phyloP scores from a whole-genome alignment of 805 yeast genomes.

The Priceomyces haplophilus region DNA sequence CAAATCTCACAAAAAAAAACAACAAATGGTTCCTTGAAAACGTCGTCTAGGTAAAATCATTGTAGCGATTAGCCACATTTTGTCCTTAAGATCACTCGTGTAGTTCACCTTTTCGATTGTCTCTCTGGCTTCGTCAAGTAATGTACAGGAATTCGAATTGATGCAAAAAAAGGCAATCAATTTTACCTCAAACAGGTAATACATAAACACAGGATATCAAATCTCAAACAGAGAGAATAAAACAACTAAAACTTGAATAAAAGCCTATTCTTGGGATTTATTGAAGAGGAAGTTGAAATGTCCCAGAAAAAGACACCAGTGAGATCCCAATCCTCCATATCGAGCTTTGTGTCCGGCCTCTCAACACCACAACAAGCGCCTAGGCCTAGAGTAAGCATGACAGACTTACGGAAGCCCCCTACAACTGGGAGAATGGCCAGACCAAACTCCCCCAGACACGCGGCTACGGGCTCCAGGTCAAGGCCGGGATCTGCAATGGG shows the following conservation, averaged over 20 bases:
- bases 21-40: not conserved
- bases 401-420: conserved; percentile 29
- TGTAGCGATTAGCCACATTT: too few relatives aligned
- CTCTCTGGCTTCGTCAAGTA: not conserved
- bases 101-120: too few relatives aligned
- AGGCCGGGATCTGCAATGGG: conserved; percentile 38
- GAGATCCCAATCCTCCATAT: conserved; percentile 26
- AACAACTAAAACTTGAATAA: conserved; percentile 1
- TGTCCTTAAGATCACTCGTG: too few relatives aligned
- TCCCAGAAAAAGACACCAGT: conserved; percentile 23
- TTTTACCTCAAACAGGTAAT: conserved; percentile 8
- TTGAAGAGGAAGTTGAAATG: conserved; percentile 7
- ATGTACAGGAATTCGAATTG: not conserved
- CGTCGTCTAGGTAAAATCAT: too few relatives aligned
- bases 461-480: conserved; percentile 14
- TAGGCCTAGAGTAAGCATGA: conserved; percentile 15
- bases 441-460: conserved; percentile 29
- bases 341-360: conserved; percentile 11
- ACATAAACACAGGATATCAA: conserved; percentile 7
- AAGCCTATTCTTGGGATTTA: not conserved
- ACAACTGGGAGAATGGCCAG: conserved; percentile 22
- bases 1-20: not conserved
- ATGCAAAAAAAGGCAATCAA: conserved; percentile 2
- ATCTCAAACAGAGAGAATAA: not conserved
- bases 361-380: conserved; percentile 13